Conservation (phyloP, 257 asterid species). For the Solanum medicagineum region DNA sequence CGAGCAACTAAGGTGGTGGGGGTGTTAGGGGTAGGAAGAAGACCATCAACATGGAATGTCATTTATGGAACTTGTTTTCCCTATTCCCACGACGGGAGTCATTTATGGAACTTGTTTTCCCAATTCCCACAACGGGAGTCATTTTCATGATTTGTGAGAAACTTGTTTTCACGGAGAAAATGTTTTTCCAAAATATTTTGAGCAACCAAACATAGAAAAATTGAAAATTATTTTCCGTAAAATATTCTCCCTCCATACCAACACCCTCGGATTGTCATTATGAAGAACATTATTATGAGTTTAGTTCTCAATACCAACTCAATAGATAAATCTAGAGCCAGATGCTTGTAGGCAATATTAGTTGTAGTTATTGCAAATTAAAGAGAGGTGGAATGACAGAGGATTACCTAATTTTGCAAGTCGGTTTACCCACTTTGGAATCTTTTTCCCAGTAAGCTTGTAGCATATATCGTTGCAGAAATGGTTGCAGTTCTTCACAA, state of each 20-base stretch:
- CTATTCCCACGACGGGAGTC: neutral
- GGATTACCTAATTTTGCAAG: conserved; percentile 73
- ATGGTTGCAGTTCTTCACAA: conserved; percentile 90
- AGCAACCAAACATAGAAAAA: neutral
- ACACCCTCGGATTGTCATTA: neutral
- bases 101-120: neutral
- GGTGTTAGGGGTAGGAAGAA: neutral
- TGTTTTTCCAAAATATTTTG: neutral
- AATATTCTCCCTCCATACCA: neutral
- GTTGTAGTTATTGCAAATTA: neutral
- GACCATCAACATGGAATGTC: neutral
- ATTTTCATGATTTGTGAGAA: neutral
- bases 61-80: neutral
- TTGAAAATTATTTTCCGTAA: neutral
- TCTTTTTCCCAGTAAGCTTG: conserved; percentile 65
- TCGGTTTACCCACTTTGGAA: conserved; percentile 93
- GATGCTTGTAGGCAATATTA: neutral
- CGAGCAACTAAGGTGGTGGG: too few relatives aligned
- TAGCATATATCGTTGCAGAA: conserved; percentile 77
- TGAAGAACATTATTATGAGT: neutral
- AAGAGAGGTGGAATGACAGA: neutral
- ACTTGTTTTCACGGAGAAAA: neutral
- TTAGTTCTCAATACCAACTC: neutral
- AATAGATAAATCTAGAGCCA: neutral
- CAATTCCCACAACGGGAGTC: neutral